Evolutionary conservation across 129 eudicot species (phyloP), one percentile per base, ranked within the genome.

Genomic region (Centaurea solstitialis): DNA sequence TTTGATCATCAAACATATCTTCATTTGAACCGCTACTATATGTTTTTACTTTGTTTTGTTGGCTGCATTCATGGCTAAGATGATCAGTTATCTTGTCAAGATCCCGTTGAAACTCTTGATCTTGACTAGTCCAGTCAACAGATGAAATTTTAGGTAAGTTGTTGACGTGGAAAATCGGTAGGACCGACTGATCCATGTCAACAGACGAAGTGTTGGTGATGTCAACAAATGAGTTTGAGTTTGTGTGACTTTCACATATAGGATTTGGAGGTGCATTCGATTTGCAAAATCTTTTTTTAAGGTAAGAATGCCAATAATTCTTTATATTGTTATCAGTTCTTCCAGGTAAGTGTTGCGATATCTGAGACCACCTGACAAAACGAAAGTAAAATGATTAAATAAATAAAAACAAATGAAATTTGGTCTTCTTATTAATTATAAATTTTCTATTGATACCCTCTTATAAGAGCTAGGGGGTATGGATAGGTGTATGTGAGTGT

Each of bases 291-390:
- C 72, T 85, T 78, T 85, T 87, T 85, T 89, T 89, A 5, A 89
- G 81, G 33, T 83, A 82, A 17, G 93, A 79, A 71, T 89, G 93
- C 93, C 93, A 89, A 41, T 87, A 45, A 83, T 89, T 89, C 77
- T 89, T 89, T 7, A 89, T 81, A 79, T 89, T 90, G 35, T 89
- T 89, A 67, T 89, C 93, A 0, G 90, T 87, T 73, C 91, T 87
- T 68, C 93, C 93, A 33, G 90, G 91, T 62, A 89, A 85, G 74
- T 89, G 89, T 15, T 90, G 84, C 30, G 91, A 86, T 64, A 90
- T 90, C 7, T 80, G 91, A 72, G 93, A 84, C 93, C 93, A 89
- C 85, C 93, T 89, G 6, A 57, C 22, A 2, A 2, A 57, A 57
- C 20, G 6, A n/a, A 33, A 4, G 37, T 33, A 33, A 33, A 2